These are phyloP conservation scores for Plantago coronopus DNA, from an alignment of 305 asterid species.

Conservation along the genomic window DNA sequence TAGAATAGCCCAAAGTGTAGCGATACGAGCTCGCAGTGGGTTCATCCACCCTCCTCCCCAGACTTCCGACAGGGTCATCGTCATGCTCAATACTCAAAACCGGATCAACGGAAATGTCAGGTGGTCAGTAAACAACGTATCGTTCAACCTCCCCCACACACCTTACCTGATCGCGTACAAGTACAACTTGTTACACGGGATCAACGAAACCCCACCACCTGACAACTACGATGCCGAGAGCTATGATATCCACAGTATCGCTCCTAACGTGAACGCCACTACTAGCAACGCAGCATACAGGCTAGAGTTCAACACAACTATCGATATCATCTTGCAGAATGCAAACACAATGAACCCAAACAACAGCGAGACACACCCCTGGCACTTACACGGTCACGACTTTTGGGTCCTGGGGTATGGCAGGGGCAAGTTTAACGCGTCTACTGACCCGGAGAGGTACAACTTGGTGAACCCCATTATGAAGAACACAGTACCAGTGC, in stretches of 20 bases:
- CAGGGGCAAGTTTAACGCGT: slow-evolving; percentile 49
- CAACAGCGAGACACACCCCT: slow-evolving; percentile 89
- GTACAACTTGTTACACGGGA: slow-evolving; percentile 29
- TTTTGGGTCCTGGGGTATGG: slow-evolving; percentile 91
- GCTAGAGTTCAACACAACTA: slow-evolving; percentile 56
- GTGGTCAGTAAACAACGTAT: slow-evolving; percentile 80
- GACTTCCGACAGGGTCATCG: slow-evolving; percentile 53
- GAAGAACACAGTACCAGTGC: slow-evolving; percentile 81
- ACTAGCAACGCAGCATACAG: slow-evolving; percentile 48
- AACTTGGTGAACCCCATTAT: slow-evolving; percentile 73
- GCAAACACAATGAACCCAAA: slow-evolving; percentile 57
- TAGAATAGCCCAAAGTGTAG: slow-evolving; percentile 44
- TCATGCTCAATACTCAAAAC: slow-evolving; percentile 84
- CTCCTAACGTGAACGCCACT: slow-evolving; percentile 50
- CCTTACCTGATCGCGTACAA: slow-evolving; percentile 66
- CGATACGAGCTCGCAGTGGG: slow-evolving; percentile 44
- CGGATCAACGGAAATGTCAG: slow-evolving; percentile 34
- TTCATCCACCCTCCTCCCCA: slow-evolving; percentile 58
- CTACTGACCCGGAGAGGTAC: slow-evolving; percentile 42
- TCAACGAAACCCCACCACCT: slow-evolving; percentile 58
- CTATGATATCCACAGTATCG: slow-evolving; percentile 38
- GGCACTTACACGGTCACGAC: slow-evolving; percentile 98
- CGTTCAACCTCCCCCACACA: slow-evolving; percentile 61
- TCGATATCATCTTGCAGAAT: slow-evolving; percentile 70
- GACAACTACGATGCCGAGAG: slow-evolving; percentile 37